Percentiles rank a stretch among this genome's conserved stretches.
Evolutionary conservation across 768 basidiomycete genomes (phyloP).

Genomic region (Pleurotus cornucopiae): DNA sequence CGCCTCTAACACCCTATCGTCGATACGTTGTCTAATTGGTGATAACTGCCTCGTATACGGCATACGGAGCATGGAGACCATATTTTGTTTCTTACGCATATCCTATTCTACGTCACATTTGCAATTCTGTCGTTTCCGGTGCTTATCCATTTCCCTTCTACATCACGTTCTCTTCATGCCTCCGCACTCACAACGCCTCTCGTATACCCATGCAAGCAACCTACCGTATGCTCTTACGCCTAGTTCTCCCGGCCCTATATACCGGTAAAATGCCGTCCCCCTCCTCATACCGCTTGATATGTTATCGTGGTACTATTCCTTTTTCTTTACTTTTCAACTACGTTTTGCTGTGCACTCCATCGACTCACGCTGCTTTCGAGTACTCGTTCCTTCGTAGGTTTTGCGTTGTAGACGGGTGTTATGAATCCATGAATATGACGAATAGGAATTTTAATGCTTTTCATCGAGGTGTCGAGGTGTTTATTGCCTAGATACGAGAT

Average conservation of each 20-base stretch:
- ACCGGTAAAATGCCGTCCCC: too few relatives aligned
- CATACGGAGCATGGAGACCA: not conserved
- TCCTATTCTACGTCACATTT: not conserved
- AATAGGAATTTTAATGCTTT: conserved; percentile 11
- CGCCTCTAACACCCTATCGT: not conserved
- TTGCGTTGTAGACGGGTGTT: not conserved
- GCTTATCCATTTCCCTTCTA: conserved; percentile 1
- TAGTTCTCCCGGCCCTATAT: not conserved
- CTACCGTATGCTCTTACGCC: not conserved
- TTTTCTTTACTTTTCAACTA: too few relatives aligned
- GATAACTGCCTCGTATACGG: not conserved
- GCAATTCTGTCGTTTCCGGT: conserved; percentile 3
- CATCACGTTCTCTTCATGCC: not conserved
- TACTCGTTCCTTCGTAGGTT: too few relatives aligned
- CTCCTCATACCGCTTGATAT: too few relatives aligned
- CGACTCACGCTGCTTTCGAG: too few relatives aligned
- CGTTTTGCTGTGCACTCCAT: too few relatives aligned
- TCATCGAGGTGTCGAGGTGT: conserved; percentile 84
- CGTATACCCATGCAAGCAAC: conserved; percentile 6
- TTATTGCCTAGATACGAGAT: conserved; percentile 27
- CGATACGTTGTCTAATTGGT: conserved; percentile 1
- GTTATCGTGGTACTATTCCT: too few relatives aligned
- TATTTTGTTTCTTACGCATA: too few relatives aligned
- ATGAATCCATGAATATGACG: not conserved
- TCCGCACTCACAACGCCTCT: not conserved